Percentiles rank a stretch among this genome's conserved stretches.
These are phyloP conservation scores for Fusarium circinatum DNA, from an alignment of 2,329 filamentous ascomycete genomes.

Conservation along the genomic window DNA sequence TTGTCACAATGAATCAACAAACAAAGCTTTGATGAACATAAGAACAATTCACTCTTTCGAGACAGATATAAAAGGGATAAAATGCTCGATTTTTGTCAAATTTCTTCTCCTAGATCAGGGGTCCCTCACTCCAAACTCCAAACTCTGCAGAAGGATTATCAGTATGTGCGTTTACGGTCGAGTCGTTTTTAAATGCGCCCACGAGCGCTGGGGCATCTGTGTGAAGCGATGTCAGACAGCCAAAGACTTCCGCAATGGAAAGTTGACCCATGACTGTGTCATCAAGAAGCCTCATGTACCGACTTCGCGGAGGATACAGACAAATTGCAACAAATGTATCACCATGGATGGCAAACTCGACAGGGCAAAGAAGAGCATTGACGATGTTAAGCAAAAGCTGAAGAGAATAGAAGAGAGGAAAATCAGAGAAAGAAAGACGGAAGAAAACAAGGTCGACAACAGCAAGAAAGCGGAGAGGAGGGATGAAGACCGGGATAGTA, in stretches of 20 bases:
- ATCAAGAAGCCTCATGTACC: conserved; percentile 35
- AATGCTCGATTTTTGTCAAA: background rate
- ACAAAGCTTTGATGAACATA: background rate
- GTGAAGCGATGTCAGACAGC: conserved; percentile 36
- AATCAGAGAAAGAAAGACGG: background rate
- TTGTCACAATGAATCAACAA: background rate
- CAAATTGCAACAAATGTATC: conserved; percentile 41
- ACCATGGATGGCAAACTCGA: conserved; percentile 29
- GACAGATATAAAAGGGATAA: conserved; percentile 9
- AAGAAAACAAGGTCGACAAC: background rate
- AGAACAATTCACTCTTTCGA: background rate
- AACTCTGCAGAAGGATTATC: background rate
- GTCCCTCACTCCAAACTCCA: background rate
- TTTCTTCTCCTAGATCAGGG: background rate
- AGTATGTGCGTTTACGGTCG: conserved; percentile 46
- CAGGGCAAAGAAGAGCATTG: conserved; percentile 27
- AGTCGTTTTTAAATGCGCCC: conserved; percentile 41
- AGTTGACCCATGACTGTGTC: conserved; percentile 29
- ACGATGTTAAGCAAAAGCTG: background rate
- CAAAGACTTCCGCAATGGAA: conserved; percentile 20
- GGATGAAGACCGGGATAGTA: background rate
- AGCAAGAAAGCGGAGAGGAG: background rate
- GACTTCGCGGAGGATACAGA: conserved; percentile 32
- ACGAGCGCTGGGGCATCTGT: conserved; percentile 42
- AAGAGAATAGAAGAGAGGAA: conserved; percentile 2